Evolutionary conservation across 192 early-diverging fungal species (phyloP).

Genomic region (Backusella australiensis): DNA sequence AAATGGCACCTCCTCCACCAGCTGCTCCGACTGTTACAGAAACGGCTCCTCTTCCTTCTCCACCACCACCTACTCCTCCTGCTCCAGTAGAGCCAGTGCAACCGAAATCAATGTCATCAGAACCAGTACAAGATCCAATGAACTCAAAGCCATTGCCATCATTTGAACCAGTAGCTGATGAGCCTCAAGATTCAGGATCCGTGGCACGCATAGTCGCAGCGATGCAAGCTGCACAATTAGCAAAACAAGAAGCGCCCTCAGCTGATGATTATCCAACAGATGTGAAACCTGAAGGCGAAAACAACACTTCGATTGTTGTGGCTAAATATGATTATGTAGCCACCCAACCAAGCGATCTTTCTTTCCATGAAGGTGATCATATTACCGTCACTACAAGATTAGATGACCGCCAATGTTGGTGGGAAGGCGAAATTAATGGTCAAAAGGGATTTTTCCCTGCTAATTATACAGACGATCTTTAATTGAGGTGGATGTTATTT

Average conservation of each 20-base stretch:
- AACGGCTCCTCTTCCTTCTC: neutral
- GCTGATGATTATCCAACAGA: neutral
- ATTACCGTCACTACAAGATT: conserved; percentile 35
- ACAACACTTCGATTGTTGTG: neutral
- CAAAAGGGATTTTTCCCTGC: conserved; percentile 20
- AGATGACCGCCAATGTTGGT: conserved; percentile 33
- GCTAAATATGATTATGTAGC: conserved; percentile 40
- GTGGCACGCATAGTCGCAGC: neutral
- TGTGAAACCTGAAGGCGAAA: neutral
- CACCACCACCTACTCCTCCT: neutral
- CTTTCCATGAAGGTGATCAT: conserved; percentile 36
- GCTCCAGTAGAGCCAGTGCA: neutral
- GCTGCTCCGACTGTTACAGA: no score
- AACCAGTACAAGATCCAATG: neutral
- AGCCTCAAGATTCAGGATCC: neutral
- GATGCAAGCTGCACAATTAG: neutral
- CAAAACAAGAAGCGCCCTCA: neutral
- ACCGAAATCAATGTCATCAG: neutral
- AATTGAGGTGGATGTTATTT: neutral
- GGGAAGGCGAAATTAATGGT: conserved; percentile 33
- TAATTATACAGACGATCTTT: conserved; percentile 16
- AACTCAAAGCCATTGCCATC: neutral
- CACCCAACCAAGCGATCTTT: conserved; percentile 29
- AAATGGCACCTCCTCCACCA: no score
- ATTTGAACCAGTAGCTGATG: neutral